Percentiles rank a stretch among this genome's conserved stretches.
Evolutionary conservation across 192 early-diverging fungal genomes (phyloP).

Genomic region (Backusella macrospora): DNA sequence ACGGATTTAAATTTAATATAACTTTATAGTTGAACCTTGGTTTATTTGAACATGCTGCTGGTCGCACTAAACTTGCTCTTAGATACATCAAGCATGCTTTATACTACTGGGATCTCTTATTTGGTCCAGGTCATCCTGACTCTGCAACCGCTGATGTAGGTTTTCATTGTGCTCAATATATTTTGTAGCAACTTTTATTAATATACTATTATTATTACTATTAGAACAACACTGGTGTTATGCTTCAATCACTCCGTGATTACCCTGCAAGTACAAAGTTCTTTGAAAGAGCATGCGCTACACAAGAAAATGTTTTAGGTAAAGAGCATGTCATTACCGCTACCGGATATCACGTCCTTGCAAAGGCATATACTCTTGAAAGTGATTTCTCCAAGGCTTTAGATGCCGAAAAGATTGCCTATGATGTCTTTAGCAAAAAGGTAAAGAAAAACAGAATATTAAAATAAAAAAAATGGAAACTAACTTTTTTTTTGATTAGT

Average conservation of each 20-base stretch:
- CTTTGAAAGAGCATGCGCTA: slow-evolving; percentile 70
- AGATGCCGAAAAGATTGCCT: slow-evolving; percentile 68
- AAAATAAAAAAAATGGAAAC: not conserved
- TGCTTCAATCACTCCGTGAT: slow-evolving; percentile 72
- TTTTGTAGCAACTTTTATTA: slow-evolving; percentile 10
- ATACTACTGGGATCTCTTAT: slow-evolving; percentile 79
- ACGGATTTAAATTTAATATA: slow-evolving; percentile 10
- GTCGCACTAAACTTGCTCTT: slow-evolving; percentile 72
- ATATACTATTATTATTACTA: not conserved
- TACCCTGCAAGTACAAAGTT: slow-evolving; percentile 65
- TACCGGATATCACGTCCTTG: slow-evolving; percentile 73
- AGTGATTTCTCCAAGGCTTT: slow-evolving; percentile 81
- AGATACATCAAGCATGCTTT: slow-evolving; percentile 82
- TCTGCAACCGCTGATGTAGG: slow-evolving; percentile 80
- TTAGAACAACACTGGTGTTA: slow-evolving; percentile 70
- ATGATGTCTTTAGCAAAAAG: slow-evolving; percentile 59
- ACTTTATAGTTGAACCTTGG: slow-evolving; percentile 75
- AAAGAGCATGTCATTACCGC: slow-evolving; percentile 70
- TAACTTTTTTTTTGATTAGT: slow-evolving; percentile 34
- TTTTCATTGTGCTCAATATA: not conserved
- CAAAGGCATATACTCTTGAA: slow-evolving; percentile 69
- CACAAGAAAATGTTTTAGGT: slow-evolving; percentile 68
- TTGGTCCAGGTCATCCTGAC: slow-evolving; percentile 78
- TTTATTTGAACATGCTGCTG: slow-evolving; percentile 84
- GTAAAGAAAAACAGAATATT: slow-evolving; percentile 34